Evolutionary conservation across 2,329 filamentous ascomycete genomes (phyloP), one percentile per base, ranked within the genome.

Genomic region (Lachnellula arida): DNA sequence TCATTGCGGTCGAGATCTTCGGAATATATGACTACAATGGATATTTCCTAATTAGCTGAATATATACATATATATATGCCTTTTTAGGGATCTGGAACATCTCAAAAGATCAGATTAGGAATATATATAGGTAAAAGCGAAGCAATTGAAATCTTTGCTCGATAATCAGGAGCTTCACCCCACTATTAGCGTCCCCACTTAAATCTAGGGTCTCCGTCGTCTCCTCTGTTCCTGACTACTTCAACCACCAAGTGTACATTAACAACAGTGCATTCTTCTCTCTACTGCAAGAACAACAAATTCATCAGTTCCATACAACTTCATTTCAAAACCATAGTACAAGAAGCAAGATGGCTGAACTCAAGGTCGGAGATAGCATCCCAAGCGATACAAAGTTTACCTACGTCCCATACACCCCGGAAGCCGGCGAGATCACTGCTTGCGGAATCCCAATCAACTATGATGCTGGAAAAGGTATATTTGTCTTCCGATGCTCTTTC

Each of bases 391-490:
- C 96, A 60, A 79, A 80, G 73, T 97, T 97, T 80, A 87, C 84
- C 68, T 94, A 92, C 81, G 82, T 94, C 64, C 87, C 89, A 59
- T 90, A 89, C 73, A 81, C 84, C 14, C 76, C 81, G 55, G 89
- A 93, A 67, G 81, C 77, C 50, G 76, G 81, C 62, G 80, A 82
- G 63, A 81, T 95, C 66, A 89, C 82, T 53, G 78, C 82, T 60
- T 96, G 92, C 74, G 91, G 91, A 64, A 81, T 88, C 56, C 90
- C 91, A 59, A 80, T 86, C 69, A 81, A 82, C 69, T 95, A 88
- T 77, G 78, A 94, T 65, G 91, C 91, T 68, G 88, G 84, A 77
- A 87, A 91, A 74, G 81, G 82, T 84, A 73, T 47, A 11, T 44
- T 32, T 11, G 23, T 23, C 48, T 37, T 28, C 49, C 22, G n/a